Evolutionary conservation across 2,329 filamentous ascomycete species (phyloP).

Genomic region (Sporothrix globosa): DNA sequence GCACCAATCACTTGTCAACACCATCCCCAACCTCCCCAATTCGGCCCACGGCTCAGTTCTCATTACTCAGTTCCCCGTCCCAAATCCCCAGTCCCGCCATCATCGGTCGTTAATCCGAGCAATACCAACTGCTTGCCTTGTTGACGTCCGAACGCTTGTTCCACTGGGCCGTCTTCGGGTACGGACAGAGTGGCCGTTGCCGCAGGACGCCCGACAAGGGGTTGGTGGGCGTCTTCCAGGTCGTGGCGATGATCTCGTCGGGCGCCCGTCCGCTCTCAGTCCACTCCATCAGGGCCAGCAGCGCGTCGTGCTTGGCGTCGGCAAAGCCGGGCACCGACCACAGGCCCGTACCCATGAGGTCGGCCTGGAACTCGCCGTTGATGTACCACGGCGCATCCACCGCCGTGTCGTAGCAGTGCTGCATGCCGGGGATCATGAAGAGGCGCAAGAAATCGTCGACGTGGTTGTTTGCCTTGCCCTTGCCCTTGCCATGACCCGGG

Average conservation of each 20-base stretch:
- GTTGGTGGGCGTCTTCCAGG: slow-evolving; percentile 35
- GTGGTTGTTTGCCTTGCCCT: background rate
- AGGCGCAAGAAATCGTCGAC: slow-evolving; percentile 55
- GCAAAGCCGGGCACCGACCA: slow-evolving; percentile 45
- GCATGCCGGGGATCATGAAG: slow-evolving; percentile 59
- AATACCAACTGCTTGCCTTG: slow-evolving; percentile 41
- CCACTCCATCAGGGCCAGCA: slow-evolving; percentile 48
- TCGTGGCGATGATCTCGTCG: slow-evolving; percentile 37
- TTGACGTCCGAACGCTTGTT: slow-evolving; percentile 41
- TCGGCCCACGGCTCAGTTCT: background rate
- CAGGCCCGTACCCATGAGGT: slow-evolving; percentile 40
- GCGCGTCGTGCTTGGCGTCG: slow-evolving; percentile 45
- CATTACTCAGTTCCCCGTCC: background rate
- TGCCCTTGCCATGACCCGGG: background rate
- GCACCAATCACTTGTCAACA: background rate
- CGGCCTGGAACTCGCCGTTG: slow-evolving; percentile 42
- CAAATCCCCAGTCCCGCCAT: too few species aligned
- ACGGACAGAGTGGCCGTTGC: slow-evolving; percentile 47
- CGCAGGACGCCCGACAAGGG: slow-evolving; percentile 44
- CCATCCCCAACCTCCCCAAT: background rate
- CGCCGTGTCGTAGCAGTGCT: slow-evolving; percentile 49
- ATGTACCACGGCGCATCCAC: slow-evolving; percentile 50
- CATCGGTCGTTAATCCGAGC: slow-evolving; percentile 35
- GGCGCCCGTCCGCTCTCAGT: slow-evolving; percentile 43
- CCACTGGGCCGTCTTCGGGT: slow-evolving; percentile 42